Evolutionary conservation across 2,329 filamentous ascomycete genomes (phyloP), one percentile per base, ranked within the genome.

Genomic region (Pezicula carpinea): DNA sequence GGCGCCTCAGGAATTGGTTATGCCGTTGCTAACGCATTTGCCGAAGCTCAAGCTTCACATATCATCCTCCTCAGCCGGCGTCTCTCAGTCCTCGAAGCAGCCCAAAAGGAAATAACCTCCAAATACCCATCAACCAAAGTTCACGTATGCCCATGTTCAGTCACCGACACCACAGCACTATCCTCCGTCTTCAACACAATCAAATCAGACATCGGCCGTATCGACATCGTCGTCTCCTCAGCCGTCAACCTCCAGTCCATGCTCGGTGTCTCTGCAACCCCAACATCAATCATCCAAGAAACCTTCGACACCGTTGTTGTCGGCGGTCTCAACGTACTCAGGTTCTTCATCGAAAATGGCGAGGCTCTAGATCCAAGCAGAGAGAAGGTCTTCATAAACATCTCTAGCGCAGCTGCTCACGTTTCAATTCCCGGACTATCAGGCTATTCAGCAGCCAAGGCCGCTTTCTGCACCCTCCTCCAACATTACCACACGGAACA

Each of bases 21-120:
- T 17, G 42, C 53, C 22, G 34, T 42, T 4, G 42, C 52, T 21
- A 52, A 52, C 14, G 38, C 26, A 14, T 44, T 53, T 10, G 51
- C 62, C 13, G 52, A 49, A 19, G 51, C 54, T n/a, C 29, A 40
- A 3, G 56, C 58, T 31, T 61, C 62, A 38, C 55, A 49, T 10
- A 45, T 65, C n/a, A 48, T 64, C 40, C 52, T 61, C 31, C 56
- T 56, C 19, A 60, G 58, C 14, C 57, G 50, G 39, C 53, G 44
- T 15, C 19, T 38, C 6, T 22, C 17, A 2, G 40, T 39, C 17
- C 39, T 50, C 2, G 19, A 39, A 22, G 21, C 36, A 11, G 39
- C 38, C 31, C 14, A 31, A 7, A 18, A 39, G 21, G 22, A 47
- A 18, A 21, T 49, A n/a, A 23, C 36, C n/a, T 18, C 42, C 21